These are phyloP conservation scores for Cephalotrichum gorgonifer DNA, from an alignment of 2,329 filamentous ascomycete species.

Conservation along the genomic window DNA sequence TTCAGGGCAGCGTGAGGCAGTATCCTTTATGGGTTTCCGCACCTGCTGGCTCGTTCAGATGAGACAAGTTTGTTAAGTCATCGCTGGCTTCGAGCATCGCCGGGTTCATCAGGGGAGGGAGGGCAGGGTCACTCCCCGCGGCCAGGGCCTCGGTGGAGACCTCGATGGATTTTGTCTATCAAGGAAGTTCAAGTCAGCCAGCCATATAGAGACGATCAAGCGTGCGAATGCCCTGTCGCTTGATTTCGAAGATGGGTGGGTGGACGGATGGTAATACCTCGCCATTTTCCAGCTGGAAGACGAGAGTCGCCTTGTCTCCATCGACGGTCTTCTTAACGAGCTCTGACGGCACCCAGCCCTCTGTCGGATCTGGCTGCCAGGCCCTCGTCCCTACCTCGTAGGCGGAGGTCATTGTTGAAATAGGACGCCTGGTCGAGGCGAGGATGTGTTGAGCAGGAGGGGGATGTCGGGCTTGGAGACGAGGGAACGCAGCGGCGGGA, in stretches of 20 bases:
- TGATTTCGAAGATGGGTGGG: background rate
- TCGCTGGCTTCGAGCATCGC: conserved; percentile 97
- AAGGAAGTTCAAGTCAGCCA: background rate
- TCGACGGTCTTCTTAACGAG: conserved; percentile 75
- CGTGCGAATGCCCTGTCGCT: background rate
- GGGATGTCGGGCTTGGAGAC: background rate
- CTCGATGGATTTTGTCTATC: conserved; percentile 68
- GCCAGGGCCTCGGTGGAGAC: conserved; percentile 68
- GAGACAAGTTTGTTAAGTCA: conserved; percentile 92
- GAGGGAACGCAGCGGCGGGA: background rate
- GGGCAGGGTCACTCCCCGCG: conserved; percentile 62
- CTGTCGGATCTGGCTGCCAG: conserved; percentile 92
- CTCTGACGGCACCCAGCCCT: conserved; percentile 97
- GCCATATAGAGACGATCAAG: background rate
- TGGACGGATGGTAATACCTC: conserved; percentile 47
- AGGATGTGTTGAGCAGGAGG: background rate
- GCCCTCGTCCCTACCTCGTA: conserved; percentile 96
- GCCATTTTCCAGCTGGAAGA: conserved; percentile 86
- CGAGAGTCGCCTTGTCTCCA: conserved; percentile 76
- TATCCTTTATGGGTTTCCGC: conserved; percentile 20
- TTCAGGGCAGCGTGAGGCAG: background rate
- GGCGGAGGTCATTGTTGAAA: conserved; percentile 64
- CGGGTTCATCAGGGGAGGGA: conserved; percentile 96
- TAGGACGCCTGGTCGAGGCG: background rate
- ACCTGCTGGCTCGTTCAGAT: conserved; percentile 97